Evolutionary conservation across 78 protist species (phyloP).

Genomic region (Polysphondylium violaceum): DNA sequence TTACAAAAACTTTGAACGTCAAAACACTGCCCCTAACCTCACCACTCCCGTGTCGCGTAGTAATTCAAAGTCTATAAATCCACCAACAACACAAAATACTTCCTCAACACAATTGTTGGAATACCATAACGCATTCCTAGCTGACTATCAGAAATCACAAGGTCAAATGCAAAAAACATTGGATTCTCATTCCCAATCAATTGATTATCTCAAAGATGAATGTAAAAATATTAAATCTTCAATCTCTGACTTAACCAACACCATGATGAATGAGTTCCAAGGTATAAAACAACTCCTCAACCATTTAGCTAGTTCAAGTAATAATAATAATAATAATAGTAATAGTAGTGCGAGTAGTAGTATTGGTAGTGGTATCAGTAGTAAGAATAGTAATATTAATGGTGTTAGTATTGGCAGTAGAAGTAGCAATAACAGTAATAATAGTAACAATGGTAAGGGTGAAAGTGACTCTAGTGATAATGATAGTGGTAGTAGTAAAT

Average conservation of each 20-base stretch:
- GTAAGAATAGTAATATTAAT: background rate
- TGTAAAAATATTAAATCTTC: background rate
- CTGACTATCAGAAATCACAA: background rate
- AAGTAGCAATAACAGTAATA: background rate
- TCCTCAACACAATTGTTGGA: too few species aligned
- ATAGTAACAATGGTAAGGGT: background rate
- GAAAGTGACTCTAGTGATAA: slow-evolving; percentile 1
- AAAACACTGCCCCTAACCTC: too few species aligned
- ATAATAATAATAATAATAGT: background rate
- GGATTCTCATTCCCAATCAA: background rate
- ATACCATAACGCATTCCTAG: background rate
- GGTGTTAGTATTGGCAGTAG: background rate
- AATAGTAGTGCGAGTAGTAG: background rate
- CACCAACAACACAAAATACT: too few species aligned
- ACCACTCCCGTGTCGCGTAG: too few species aligned
- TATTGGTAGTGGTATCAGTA: background rate
- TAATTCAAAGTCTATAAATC: too few species aligned
- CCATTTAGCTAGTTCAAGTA: background rate
- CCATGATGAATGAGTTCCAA: too few species aligned
- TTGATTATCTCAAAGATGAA: background rate
- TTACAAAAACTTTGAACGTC: too few species aligned
- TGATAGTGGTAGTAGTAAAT: background rate
- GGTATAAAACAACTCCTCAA: background rate
- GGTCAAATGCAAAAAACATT: background rate
- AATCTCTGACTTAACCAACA: too few species aligned